Percentiles rank a stretch among this genome's conserved stretches.
These are phyloP conservation scores for Cryphonectria parasitica DNA, from an alignment of 2,329 filamentous ascomycete species.

Conservation along the genomic window DNA sequence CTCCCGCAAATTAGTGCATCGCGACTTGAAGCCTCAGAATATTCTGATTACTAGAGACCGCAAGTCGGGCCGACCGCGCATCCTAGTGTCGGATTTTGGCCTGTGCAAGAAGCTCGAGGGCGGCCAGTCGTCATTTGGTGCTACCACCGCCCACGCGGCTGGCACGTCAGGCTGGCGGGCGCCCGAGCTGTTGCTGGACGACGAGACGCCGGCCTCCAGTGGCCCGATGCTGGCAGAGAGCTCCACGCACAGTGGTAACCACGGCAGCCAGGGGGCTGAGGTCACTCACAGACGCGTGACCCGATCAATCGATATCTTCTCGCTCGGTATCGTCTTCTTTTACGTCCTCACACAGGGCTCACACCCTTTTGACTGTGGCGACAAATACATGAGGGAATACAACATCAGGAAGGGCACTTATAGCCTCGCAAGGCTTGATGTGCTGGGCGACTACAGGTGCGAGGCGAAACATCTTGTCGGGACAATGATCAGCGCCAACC, in stretches of 20 bases:
- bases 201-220: constrained; percentile 62
- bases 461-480: constrained; percentile 87
- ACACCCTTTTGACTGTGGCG: constrained; percentile 93
- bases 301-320: constrained; percentile 96
- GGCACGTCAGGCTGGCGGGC: constrained; percentile 97
- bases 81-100: constrained; percentile 96
- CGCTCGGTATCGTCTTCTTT: constrained; percentile 95
- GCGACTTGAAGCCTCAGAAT: constrained; percentile 96
- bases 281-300: constrained; percentile 66
- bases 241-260: constrained; percentile 64
- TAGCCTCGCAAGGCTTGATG: constrained; percentile 70
- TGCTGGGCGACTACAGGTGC: constrained; percentile 79
- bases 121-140: constrained; percentile 91
- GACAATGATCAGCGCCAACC: constrained; percentile 70
- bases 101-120: constrained; percentile 96
- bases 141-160: constrained; percentile 89
- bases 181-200: constrained; percentile 85
- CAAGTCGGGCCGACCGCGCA: constrained; percentile 71
- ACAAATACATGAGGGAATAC: constrained; percentile 92
- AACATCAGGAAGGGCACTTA: constrained; percentile 93
- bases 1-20: constrained; percentile 63
- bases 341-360: constrained; percentile 93
- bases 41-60: constrained; percentile 78
- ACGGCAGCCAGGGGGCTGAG: constrained; percentile 52
- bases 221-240: constrained; percentile 52